Conservation (phyloP, 2,329 filamentous ascomycete genomes). For the Sarocladiaceae sp. region DNA sequence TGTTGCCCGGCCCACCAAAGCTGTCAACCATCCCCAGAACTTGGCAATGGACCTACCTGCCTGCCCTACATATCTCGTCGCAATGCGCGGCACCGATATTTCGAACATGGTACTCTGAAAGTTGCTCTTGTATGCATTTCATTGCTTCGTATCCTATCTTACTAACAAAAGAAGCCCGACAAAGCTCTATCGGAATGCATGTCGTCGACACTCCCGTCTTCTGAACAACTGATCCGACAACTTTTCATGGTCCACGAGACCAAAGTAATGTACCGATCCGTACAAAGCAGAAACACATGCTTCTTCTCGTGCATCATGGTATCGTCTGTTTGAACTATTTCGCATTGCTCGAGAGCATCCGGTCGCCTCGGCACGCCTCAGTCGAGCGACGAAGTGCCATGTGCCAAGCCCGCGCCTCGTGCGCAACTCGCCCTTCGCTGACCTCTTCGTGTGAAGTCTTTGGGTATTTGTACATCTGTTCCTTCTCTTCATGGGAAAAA, state of each 20-base stretch:
- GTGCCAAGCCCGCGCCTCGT: no score
- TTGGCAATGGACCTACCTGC: no score
- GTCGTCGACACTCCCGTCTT: not conserved
- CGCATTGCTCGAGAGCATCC: not conserved
- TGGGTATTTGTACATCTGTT: not conserved
- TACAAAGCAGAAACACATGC: not conserved
- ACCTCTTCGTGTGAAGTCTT: not conserved
- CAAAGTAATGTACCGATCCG: no score
- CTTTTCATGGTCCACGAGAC: no score
- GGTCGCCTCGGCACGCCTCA: no score
- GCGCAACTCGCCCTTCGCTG: not conserved
- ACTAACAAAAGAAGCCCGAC: constrained; percentile 2
- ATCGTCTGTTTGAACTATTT: not conserved
- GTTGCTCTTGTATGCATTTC: not conserved
- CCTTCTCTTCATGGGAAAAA: no score
- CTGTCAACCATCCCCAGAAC: no score
- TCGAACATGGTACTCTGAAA: not conserved
- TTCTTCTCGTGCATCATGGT: not conserved
- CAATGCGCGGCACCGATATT: no score
- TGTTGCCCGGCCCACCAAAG: constrained; percentile 6
- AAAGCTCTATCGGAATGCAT: not conserved
- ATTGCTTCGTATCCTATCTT: constrained; percentile 1
- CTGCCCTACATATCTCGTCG: no score
- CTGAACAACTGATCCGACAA: not conserved
- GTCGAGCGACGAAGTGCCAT: no score